Evolutionary conservation across 768 basidiomycete genomes (phyloP).

Genomic region (Mycena floridula): DNA sequence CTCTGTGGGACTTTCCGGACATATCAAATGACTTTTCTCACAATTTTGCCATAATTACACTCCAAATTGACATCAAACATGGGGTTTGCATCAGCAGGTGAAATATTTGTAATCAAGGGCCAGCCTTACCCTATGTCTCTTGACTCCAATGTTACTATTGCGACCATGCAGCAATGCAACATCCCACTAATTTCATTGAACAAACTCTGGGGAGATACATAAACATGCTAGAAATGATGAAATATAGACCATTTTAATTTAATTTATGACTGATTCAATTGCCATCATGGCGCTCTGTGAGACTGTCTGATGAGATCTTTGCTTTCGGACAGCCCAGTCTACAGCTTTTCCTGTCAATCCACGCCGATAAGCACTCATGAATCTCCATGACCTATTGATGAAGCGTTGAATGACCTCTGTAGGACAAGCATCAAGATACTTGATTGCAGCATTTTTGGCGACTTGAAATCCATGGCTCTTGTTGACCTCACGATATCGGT

Average conservation of each 20-base stretch:
- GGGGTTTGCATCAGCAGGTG: no score
- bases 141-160: no score
- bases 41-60: no score
- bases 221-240: no score
- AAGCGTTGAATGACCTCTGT: conserved; percentile 19
- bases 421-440: conserved; percentile 21
- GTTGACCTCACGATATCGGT: conserved; percentile 10
- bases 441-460: conserved; percentile 9
- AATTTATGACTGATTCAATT: conserved; percentile 14
- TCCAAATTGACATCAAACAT: no score
- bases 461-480: conserved; percentile 7
- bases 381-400: conserved; percentile 18
- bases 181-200: no score
- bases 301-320: conserved; percentile 16
- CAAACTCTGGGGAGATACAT: no score
- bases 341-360: conserved; percentile 22
- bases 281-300: conserved; percentile 14
- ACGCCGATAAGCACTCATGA: conserved; percentile 17
- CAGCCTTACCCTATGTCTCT: no score
- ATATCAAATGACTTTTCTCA: no score
- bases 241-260: neutral
- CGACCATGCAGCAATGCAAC: no score
- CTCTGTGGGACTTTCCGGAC: no score
- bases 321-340: conserved; percentile 23
- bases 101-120: no score